A percentile compares a stretch with the other conserved stretches of the same genome.
Evolutionary conservation across 2,329 filamentous ascomycete species (phyloP).

Genomic region (Fusarium sp.): DNA sequence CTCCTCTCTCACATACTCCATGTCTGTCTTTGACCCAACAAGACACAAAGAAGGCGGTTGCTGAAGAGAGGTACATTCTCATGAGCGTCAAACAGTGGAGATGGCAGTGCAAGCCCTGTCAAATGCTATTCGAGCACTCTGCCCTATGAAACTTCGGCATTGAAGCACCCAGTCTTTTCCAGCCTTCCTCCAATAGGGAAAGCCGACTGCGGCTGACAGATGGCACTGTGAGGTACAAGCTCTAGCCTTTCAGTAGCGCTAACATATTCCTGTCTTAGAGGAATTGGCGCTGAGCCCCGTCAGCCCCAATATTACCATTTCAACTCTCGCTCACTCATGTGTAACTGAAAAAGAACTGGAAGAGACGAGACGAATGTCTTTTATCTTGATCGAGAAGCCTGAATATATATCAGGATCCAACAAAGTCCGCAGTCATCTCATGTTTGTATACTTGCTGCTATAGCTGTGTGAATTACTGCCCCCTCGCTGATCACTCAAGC

Average conservation of each 20-base stretch:
- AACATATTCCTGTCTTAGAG: conserved; percentile 24
- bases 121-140: conserved; percentile 16
- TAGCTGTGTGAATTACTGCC: background rate
- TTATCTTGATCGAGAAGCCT: background rate
- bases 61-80: background rate
- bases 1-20: background rate
- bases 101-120: conserved; percentile 28
- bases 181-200: conserved; percentile 20
- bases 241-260: conserved; percentile 14
- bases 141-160: conserved; percentile 38
- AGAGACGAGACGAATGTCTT: background rate
- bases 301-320: conserved; percentile 23
- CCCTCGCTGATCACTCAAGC: background rate
- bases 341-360: background rate
- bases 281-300: conserved; percentile 34
- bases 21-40: background rate
- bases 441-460: background rate
- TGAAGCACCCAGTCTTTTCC: conserved; percentile 8
- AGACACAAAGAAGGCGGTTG: background rate
- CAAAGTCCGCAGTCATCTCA: background rate
- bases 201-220: conserved; percentile 36
- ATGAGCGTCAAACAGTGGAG: conserved; percentile 18
- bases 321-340: background rate
- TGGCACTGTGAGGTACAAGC: conserved; percentile 24
- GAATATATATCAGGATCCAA: background rate